Percentiles rank a stretch among this genome's conserved stretches.
phyloP scores from a whole-genome alignment of 2,329 filamentous ascomycete species.

The Xylaria sp. region DNA sequence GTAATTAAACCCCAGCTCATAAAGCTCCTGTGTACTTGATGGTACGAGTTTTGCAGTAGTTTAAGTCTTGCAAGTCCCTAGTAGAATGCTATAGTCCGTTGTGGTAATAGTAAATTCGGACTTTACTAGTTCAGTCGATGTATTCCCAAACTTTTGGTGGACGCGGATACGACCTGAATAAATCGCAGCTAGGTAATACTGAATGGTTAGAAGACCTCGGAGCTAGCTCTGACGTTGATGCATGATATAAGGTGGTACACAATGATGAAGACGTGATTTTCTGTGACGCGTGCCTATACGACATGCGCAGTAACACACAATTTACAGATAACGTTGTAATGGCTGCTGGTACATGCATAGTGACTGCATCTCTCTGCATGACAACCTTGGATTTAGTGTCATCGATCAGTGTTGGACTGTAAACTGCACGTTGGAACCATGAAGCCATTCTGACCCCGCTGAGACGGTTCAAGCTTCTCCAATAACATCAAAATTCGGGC shows the following conservation, averaged over 20 bases:
- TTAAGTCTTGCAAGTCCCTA: background rate
- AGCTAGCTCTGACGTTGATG: background rate
- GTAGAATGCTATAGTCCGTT: background rate
- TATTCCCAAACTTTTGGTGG: background rate
- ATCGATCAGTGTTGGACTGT: slow-evolving; percentile 3
- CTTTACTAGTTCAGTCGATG: slow-evolving; percentile 13
- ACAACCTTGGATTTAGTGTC: background rate
- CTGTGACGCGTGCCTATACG: background rate
- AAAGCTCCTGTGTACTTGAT: background rate
- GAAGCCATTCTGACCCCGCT: slow-evolving; percentile 9
- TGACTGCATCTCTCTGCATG: background rate
- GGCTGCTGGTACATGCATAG: slow-evolving; percentile 6
- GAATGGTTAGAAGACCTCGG: background rate
- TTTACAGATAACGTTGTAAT: background rate
- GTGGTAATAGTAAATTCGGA: background rate
- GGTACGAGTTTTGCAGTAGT: background rate
- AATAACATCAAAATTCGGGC: slow-evolving; percentile 9
- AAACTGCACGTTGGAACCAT: background rate
- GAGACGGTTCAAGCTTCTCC: slow-evolving; percentile 16
- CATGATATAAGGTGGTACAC: background rate
- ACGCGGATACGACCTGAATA: too few relatives aligned
- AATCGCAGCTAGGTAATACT: background rate
- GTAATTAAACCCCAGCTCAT: background rate
- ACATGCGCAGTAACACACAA: background rate
- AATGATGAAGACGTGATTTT: background rate